Evolutionary conservation across 306 rosid species (phyloP).

Genomic region (Cucurbita maxima): DNA sequence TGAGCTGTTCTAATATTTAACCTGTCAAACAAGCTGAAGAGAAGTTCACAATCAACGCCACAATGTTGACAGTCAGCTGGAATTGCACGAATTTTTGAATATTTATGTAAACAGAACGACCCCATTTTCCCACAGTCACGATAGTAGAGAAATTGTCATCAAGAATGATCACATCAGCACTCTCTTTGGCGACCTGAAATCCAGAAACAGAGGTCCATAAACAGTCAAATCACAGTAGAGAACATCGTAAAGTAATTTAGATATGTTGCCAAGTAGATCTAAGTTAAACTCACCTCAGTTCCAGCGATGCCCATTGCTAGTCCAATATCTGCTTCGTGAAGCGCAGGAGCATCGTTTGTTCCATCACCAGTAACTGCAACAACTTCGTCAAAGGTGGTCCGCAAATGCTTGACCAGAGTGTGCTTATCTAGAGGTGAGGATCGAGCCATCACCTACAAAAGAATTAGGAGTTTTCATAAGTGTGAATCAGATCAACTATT

Average conservation of each 20-base stretch:
- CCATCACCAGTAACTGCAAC: constrained; percentile 99
- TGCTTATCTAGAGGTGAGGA: constrained; percentile 95
- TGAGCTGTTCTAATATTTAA: constrained; percentile 12
- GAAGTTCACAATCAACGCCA: constrained; percentile 85
- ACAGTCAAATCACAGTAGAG: neutral
- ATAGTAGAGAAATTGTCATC: constrained; percentile 98
- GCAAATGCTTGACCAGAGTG: constrained; percentile 71
- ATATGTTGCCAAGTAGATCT: neutral
- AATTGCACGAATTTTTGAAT: constrained; percentile 96
- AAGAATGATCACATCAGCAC: constrained; percentile 92
- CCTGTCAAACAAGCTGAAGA: constrained; percentile 90
- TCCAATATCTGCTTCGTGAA: constrained; percentile 97
- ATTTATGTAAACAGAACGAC: constrained; percentile 87
- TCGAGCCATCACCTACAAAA: constrained; percentile 70
- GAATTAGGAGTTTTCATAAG: neutral
- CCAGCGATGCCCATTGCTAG: constrained; percentile 99
- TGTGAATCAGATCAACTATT: constrained; percentile 10
- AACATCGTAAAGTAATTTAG: neutral
- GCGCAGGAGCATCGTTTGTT: constrained; percentile 98
- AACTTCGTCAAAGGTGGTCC: constrained; percentile 77
- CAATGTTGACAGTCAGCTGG: constrained; percentile 87
- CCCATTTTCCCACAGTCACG: constrained; percentile 95
- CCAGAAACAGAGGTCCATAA: neutral
- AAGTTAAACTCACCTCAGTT: constrained; percentile 56
- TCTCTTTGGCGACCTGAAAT: constrained; percentile 87